Percentiles rank a stretch among this genome's conserved stretches.
Evolutionary conservation across 2,329 filamentous ascomycete species (phyloP).

Genomic region (Alternaria tenuissima): DNA sequence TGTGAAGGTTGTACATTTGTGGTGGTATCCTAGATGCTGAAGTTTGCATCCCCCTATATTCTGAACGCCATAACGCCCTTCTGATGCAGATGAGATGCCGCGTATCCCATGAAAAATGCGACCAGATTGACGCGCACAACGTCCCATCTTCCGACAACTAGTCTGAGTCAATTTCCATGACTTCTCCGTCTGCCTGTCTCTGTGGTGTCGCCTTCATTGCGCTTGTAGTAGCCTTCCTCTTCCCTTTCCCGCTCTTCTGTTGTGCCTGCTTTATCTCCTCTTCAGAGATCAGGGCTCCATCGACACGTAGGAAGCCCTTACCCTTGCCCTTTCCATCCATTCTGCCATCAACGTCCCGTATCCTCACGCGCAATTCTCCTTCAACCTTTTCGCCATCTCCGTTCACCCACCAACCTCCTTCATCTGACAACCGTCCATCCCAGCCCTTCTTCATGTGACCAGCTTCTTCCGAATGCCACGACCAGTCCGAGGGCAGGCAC

Average conservation of each 20-base stretch:
- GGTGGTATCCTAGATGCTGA: slow-evolving; percentile 18
- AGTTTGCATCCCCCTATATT: slow-evolving; percentile 7
- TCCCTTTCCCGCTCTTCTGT: slow-evolving; percentile 20
- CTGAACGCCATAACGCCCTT: slow-evolving; percentile 16
- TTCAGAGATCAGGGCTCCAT: slow-evolving; percentile 82
- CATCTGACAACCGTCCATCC: slow-evolving; percentile 45
- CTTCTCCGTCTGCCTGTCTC: slow-evolving; percentile 13
- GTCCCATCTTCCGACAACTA: neutral
- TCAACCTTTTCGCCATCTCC: slow-evolving; percentile 68
- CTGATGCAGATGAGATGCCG: slow-evolving; percentile 5
- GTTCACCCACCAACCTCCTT: slow-evolving; percentile 79
- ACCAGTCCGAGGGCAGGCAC: slow-evolving; percentile 80
- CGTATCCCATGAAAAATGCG: neutral
- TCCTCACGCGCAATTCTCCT: slow-evolving; percentile 70
- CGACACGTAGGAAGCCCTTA: slow-evolving; percentile 82
- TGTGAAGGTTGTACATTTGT: slow-evolving; percentile 11
- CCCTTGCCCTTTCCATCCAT: slow-evolving; percentile 68
- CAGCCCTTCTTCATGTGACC: slow-evolving; percentile 33
- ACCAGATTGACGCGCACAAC: neutral
- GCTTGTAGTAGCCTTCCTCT: slow-evolving; percentile 17
- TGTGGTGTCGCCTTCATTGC: slow-evolving; percentile 7
- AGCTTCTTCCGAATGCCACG: slow-evolving; percentile 62
- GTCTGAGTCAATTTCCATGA: slow-evolving; percentile 18
- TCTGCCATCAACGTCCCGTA: slow-evolving; percentile 84
- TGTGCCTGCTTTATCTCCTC: slow-evolving; percentile 65